phyloP scores from a whole-genome alignment of 164 flowering plant species.

The Aristolochia californica region DNA sequence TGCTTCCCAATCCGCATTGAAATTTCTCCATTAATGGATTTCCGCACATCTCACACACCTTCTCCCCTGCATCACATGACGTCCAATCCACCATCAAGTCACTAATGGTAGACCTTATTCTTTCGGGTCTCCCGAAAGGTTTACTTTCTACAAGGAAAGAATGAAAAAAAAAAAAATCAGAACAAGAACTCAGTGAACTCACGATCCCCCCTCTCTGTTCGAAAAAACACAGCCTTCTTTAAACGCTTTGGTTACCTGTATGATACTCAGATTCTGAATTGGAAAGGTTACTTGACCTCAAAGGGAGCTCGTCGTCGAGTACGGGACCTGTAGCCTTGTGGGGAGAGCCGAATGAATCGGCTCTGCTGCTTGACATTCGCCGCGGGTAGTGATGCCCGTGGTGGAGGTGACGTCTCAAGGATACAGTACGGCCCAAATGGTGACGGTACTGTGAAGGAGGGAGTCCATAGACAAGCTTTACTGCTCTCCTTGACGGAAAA shows the following conservation, averaged over 20 bases:
- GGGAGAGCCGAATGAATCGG: slow-evolving; percentile 24
- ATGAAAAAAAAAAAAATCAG: neutral
- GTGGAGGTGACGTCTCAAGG: slow-evolving; percentile 27
- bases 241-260: slow-evolving; percentile 14
- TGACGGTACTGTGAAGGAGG: slow-evolving; percentile 8
- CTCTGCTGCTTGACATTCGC: slow-evolving; percentile 17
- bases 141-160: slow-evolving; percentile 26
- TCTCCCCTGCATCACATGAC: slow-evolving; percentile 21
- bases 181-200: neutral
- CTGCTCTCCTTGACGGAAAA: no score
- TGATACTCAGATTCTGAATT: slow-evolving; percentile 15
- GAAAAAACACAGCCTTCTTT: no score
- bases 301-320: slow-evolving; percentile 21
- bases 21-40: slow-evolving; percentile 31
- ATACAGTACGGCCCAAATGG: slow-evolving; percentile 24
- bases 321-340: slow-evolving; percentile 7
- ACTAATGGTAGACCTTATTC: slow-evolving; percentile 21
- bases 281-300: slow-evolving; percentile 16
- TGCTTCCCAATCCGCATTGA: slow-evolving; percentile 12
- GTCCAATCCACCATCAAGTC: slow-evolving; percentile 18
- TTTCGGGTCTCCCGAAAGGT: slow-evolving; percentile 24
- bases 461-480: no score
- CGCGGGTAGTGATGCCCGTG: slow-evolving; percentile 30
- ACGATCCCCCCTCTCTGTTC: no score
- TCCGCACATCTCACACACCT: slow-evolving; percentile 43